Evolutionary conservation across 2,329 filamentous ascomycete species (phyloP).

Genomic region (Sphaerulina musiva): DNA sequence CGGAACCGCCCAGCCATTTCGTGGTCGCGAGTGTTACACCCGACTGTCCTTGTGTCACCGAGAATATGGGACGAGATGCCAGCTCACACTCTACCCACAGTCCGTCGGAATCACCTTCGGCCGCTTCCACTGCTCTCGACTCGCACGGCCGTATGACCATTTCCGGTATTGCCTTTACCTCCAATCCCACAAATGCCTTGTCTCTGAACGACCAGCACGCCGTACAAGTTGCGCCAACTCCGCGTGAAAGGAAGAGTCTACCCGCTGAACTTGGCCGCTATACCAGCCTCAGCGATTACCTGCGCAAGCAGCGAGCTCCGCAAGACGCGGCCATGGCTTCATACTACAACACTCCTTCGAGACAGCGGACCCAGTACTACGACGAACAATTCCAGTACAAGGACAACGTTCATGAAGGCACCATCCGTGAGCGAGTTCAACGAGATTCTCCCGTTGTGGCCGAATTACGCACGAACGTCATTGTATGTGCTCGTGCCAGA

Average conservation of each 20-base stretch:
- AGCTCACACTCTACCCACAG: conserved; percentile 10
- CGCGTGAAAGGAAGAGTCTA: conserved; percentile 14
- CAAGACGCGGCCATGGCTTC: conserved; percentile 19
- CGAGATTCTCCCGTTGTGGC: conserved; percentile 45
- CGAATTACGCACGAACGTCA: conserved; percentile 46
- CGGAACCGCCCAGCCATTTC: not conserved
- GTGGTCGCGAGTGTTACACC: conserved; percentile 12
- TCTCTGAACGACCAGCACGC: not conserved
- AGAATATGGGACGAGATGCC: conserved; percentile 15
- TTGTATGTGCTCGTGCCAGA: conserved; percentile 35
- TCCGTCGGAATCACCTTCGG: conserved; percentile 14
- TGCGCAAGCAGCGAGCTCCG: conserved; percentile 19
- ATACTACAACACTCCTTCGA: conserved; percentile 24
- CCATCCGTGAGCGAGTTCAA: conserved; percentile 37
- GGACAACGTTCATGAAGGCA: conserved; percentile 20
- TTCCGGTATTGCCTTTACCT: not conserved
- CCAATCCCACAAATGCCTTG: conserved; percentile 1
- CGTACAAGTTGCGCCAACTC: not conserved
- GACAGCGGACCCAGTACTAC: conserved; percentile 33
- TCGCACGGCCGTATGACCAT: not conserved
- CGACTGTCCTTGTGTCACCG: conserved; percentile 2
- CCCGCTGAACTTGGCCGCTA: conserved; percentile 12
- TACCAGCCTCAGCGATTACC: conserved; percentile 16
- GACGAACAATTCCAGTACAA: conserved; percentile 34
- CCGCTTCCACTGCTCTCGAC: conserved; percentile 3